These are phyloP conservation scores for Desmodesmus armatus DNA, from an alignment of 139 green algal species.

Conservation along the genomic window DNA sequence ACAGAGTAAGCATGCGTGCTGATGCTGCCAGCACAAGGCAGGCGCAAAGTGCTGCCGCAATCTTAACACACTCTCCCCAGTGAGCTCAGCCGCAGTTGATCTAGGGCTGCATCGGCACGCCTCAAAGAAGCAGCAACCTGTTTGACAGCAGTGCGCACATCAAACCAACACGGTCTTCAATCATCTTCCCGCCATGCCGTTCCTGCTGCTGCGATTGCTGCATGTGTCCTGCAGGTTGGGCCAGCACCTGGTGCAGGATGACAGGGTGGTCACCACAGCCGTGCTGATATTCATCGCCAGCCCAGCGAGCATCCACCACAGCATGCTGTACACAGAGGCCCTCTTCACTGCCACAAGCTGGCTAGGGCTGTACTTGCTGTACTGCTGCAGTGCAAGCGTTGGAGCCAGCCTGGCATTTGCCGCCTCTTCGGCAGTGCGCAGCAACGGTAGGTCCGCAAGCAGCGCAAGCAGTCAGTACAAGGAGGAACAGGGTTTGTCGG, in stretches of 20 bases:
- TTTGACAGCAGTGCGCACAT: too few relatives aligned
- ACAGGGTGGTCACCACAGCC: conserved; percentile 56
- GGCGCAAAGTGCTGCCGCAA: neutral
- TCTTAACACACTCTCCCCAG: too few relatives aligned
- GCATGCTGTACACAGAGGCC: conserved; percentile 87
- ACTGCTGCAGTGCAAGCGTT: conserved; percentile 44
- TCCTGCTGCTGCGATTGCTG: conserved; percentile 30
- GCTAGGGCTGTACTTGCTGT: conserved; percentile 65
- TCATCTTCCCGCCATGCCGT: neutral
- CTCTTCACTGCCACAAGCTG: conserved; percentile 79
- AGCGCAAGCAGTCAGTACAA: too few relatives aligned
- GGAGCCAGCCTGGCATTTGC: conserved; percentile 49
- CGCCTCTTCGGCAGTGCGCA: conserved; percentile 57
- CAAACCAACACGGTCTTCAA: neutral
- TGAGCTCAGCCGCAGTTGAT: too few relatives aligned
- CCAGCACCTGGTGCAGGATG: conserved; percentile 54
- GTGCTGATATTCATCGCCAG: conserved; percentile 81
- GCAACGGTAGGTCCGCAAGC: conserved; percentile 74
- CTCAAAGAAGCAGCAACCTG: too few relatives aligned
- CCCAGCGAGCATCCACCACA: conserved; percentile 88
- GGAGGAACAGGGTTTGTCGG: too few relatives aligned
- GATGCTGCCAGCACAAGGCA: neutral
- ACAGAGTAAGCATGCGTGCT: conserved; percentile 39
- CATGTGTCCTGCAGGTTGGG: conserved; percentile 54
- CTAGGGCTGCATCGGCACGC: too few relatives aligned